Evolutionary conservation across 331 rosid species (phyloP).

Genomic region (Malus hybrid): DNA sequence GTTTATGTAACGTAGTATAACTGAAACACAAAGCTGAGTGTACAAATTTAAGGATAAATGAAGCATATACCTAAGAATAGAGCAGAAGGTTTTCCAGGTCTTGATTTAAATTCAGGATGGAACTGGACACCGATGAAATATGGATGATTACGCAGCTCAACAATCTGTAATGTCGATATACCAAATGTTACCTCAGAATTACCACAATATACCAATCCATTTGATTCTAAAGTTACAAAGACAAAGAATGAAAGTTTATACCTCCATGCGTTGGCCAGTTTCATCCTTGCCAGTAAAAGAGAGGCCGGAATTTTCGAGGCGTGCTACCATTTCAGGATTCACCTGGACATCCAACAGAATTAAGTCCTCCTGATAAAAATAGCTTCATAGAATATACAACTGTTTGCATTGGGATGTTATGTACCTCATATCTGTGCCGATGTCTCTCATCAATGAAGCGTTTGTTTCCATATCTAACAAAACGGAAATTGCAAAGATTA

Average conservation of each 20-base stretch:
- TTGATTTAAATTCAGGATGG: slow-evolving; percentile 45
- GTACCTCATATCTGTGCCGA: slow-evolving; percentile 50
- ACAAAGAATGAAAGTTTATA: neutral
- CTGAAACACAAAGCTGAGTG: neutral
- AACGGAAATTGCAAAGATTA: slow-evolving; percentile 20
- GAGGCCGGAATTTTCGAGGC: slow-evolving; percentile 34
- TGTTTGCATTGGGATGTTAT: neutral
- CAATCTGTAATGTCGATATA: slow-evolving; percentile 17
- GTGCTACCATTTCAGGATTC: slow-evolving; percentile 42
- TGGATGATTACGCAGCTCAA: slow-evolving; percentile 42
- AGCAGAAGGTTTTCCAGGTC: slow-evolving; percentile 45
- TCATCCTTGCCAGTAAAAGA: slow-evolving; percentile 32
- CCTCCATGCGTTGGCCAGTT: slow-evolving; percentile 42
- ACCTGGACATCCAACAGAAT: slow-evolving; percentile 18
- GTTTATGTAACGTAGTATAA: neutral
- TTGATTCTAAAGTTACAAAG: neutral
- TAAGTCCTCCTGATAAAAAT: neutral
- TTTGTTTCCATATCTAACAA: slow-evolving; percentile 36
- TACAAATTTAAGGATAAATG: neutral
- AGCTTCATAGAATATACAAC: neutral
- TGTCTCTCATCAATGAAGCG: slow-evolving; percentile 39
- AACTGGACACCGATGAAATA: slow-evolving; percentile 42
- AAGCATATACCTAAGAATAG: slow-evolving; percentile 28
- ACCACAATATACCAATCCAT: neutral
- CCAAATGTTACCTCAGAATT: neutral